A percentile compares a stretch with the other conserved stretches of the same genome.
Evolutionary conservation across 139 green algal species (phyloP).

Genomic region (Spirogloea muscicola): DNA sequence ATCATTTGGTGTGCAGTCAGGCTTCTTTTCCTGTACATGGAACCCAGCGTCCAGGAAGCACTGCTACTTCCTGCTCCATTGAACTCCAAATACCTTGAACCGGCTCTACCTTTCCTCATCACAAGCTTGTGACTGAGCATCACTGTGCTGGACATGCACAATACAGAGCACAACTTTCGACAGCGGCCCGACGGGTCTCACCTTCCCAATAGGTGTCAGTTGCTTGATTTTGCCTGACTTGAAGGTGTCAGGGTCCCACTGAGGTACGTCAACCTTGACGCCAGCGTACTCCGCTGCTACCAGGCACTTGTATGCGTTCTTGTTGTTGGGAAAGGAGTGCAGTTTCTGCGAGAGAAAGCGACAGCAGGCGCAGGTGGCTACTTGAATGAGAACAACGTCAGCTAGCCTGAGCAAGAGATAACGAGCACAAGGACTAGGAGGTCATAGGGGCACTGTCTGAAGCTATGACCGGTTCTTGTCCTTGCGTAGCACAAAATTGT

Average conservation of each 20-base stretch:
- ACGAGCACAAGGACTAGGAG: too few relatives aligned
- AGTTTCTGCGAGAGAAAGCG: slow-evolving; percentile 46
- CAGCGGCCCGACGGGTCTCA: slow-evolving; percentile 1
- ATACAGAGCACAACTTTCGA: neutral
- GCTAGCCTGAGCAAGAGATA: too few relatives aligned
- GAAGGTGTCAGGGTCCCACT: slow-evolving; percentile 58
- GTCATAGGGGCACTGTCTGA: too few relatives aligned
- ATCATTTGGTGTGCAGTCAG: neutral
- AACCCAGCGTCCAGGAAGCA: neutral
- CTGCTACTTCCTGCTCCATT: neutral
- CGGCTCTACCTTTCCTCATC: neutral
- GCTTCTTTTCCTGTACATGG: neutral
- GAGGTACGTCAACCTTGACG: slow-evolving; percentile 54
- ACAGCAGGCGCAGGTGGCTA: too few relatives aligned
- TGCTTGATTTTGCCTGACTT: slow-evolving; percentile 59
- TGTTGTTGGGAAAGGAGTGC: slow-evolving; percentile 55
- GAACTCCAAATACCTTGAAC: neutral
- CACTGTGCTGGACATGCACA: neutral
- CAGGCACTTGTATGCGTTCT: slow-evolving; percentile 62
- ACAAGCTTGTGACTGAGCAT: neutral
- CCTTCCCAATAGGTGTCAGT: slow-evolving; percentile 62
- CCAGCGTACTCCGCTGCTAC: slow-evolving; percentile 54
- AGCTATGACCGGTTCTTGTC: too few relatives aligned
- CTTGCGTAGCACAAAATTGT: too few relatives aligned
- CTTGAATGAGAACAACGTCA: too few relatives aligned